These are phyloP conservation scores for Torrubiellomyces zombiae DNA, from an alignment of 2,329 filamentous ascomycete genomes.

Conservation along the genomic window DNA sequence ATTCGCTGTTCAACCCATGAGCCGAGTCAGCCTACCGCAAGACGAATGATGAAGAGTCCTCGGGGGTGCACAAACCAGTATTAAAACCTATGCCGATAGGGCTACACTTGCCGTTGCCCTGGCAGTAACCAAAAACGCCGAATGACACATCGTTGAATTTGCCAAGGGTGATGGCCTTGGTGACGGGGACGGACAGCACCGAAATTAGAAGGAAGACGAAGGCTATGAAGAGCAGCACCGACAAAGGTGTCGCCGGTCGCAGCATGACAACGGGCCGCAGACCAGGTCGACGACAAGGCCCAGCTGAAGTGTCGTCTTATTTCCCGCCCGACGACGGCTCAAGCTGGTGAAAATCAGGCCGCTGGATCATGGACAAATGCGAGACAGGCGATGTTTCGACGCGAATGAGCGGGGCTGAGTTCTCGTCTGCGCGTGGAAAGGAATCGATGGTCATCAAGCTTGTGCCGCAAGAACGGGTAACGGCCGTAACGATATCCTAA, in stretches of 20 bases:
- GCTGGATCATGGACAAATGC: too few relatives aligned
- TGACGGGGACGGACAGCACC: conserved; percentile 79
- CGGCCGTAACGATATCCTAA: too few relatives aligned
- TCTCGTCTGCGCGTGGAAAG: too few relatives aligned
- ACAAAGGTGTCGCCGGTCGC: conserved; percentile 81
- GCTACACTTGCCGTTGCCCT: conserved; percentile 44
- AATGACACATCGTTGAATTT: conserved; percentile 62
- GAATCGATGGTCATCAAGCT: too few relatives aligned
- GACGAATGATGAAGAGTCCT: not conserved
- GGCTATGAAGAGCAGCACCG: conserved; percentile 67
- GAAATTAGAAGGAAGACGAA: conserved; percentile 76
- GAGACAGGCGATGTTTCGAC: too few relatives aligned
- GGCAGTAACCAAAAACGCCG: conserved; percentile 86
- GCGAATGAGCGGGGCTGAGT: too few relatives aligned
- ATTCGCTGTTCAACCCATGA: conserved; percentile 7
- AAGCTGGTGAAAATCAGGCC: too few relatives aligned
- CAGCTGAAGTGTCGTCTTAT: too few relatives aligned
- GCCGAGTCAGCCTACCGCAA: not conserved
- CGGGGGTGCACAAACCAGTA: conserved; percentile 58
- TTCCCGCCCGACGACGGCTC: too few relatives aligned
- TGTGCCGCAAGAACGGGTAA: too few relatives aligned
- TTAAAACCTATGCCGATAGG: conserved; percentile 71
- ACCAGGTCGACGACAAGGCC: too few relatives aligned
- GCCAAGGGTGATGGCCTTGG: conserved; percentile 70
- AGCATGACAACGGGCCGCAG: conserved; percentile 57